phyloP scores from a whole-genome alignment of 2,329 filamentous ascomycete genomes.

The Lasiodiplodia sp. region DNA sequence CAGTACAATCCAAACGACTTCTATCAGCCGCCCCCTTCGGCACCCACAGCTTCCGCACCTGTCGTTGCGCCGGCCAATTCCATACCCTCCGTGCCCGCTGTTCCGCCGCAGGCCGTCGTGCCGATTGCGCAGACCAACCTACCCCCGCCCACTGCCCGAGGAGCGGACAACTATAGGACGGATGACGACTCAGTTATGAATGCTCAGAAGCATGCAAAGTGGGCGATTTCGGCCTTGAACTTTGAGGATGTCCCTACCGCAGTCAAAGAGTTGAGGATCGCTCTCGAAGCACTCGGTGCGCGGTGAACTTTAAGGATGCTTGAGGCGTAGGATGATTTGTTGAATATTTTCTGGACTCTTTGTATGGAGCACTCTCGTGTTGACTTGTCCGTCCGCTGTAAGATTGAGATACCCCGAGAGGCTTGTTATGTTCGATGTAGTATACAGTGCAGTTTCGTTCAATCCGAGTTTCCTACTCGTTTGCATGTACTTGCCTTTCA shows the following conservation, averaged over 20 bases:
- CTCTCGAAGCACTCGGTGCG: slow-evolving; percentile 74
- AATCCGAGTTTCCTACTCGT: background rate
- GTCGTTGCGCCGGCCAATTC: background rate
- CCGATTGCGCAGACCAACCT: slow-evolving; percentile 36
- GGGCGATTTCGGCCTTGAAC: slow-evolving; percentile 94
- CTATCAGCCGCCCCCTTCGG: slow-evolving; percentile 39
- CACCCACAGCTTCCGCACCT: slow-evolving; percentile 4
- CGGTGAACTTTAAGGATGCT: slow-evolving; percentile 43
- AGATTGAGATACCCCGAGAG: slow-evolving; percentile 27
- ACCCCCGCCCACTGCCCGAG: slow-evolving; percentile 32
- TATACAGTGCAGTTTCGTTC: background rate
- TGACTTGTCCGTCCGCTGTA: slow-evolving; percentile 13
- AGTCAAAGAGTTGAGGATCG: slow-evolving; percentile 80
- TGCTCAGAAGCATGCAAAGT: slow-evolving; percentile 95
- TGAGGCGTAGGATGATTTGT: background rate
- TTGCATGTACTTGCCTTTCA: background rate
- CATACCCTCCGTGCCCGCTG: background rate
- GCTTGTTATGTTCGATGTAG: background rate
- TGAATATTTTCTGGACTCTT: background rate
- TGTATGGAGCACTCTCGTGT: background rate
- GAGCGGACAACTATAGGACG: slow-evolving; percentile 50
- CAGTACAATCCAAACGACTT: slow-evolving; percentile 40
- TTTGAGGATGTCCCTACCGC: slow-evolving; percentile 96
- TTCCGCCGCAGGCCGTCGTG: slow-evolving; percentile 23
- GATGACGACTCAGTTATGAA: slow-evolving; percentile 76